phyloP scores from a whole-genome alignment of 169 alveolate species.

The Cryptosporidium ubiquitum region DNA sequence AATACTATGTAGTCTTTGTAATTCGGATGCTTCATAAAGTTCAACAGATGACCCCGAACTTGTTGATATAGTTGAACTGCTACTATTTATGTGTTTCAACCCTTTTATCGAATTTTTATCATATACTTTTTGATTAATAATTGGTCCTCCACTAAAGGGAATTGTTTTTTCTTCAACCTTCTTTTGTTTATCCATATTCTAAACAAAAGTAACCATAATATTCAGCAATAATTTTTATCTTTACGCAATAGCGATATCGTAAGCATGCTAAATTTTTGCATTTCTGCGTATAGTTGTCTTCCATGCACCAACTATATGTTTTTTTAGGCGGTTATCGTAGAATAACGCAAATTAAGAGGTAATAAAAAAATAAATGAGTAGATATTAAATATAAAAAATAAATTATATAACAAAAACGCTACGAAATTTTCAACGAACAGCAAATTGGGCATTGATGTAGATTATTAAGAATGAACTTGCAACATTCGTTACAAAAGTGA shows the following conservation, averaged over 20 bases:
- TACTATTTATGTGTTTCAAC: conserved; percentile 1
- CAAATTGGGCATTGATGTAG: conserved; percentile 69
- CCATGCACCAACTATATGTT: conserved; percentile 29
- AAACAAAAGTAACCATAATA: conserved; percentile 22
- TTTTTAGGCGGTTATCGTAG: conserved; percentile 25
- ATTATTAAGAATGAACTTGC: conserved; percentile 31
- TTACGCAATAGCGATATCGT: conserved; percentile 63
- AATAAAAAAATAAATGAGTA: neutral
- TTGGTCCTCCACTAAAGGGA: conserved; percentile 2
- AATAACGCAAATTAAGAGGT: neutral
- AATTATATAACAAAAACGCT: neutral
- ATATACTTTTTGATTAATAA: neutral
- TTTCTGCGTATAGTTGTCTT: conserved; percentile 49
- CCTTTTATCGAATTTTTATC: neutral
- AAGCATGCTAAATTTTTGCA: conserved; percentile 46
- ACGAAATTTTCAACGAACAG: neutral
- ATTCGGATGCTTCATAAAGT: conserved; percentile 48
- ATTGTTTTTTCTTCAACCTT: neutral
- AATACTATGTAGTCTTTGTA: conserved; percentile 58
- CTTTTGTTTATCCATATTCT: conserved; percentile 21
- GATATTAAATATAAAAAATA: neutral
- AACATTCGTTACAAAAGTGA: conserved; percentile 34
- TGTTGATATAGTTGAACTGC: conserved; percentile 19
- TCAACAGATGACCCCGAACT: conserved; percentile 60
- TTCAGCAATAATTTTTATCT: neutral